Percentiles rank a stretch among this genome's conserved stretches.
These are phyloP conservation scores for Senna tora DNA, from an alignment of 306 rosid species.

Conservation along the genomic window DNA sequence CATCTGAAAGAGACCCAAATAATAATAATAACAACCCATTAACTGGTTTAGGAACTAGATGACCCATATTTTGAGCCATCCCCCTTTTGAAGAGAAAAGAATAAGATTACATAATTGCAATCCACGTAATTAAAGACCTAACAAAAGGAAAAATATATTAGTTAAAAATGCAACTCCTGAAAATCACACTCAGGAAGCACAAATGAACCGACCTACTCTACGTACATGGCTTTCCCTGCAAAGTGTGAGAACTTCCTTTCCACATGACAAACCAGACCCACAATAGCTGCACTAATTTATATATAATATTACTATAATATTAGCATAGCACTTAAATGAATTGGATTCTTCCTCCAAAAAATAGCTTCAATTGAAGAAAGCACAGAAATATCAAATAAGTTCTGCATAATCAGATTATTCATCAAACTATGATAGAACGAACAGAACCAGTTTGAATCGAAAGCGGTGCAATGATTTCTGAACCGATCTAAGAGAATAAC, in stretches of 20 bases:
- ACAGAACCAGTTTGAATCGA: slow-evolving; percentile 60
- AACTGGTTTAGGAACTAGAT: slow-evolving; percentile 14
- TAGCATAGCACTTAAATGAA: neutral
- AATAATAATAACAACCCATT: slow-evolving; percentile 9
- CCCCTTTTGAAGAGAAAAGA: neutral
- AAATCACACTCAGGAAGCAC: no score
- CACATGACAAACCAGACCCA: slow-evolving; percentile 54
- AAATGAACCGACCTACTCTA: slow-evolving; percentile 57
- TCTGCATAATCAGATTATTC: neutral
- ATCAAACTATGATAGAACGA: slow-evolving; percentile 5
- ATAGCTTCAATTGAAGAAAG: neutral
- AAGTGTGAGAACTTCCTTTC: slow-evolving; percentile 71
- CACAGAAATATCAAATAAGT: neutral
- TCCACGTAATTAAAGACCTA: no score
- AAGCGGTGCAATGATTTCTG: slow-evolving; percentile 57
- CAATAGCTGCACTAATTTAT: slow-evolving; percentile 56
- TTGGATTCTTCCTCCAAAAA: neutral
- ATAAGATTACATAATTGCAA: neutral
- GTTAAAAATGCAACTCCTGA: neutral
- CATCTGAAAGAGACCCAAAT: slow-evolving; percentile 51
- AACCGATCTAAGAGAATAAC: slow-evolving; percentile 66
- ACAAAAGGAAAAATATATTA: no score
- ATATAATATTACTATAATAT: no score
- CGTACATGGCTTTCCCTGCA: slow-evolving; percentile 57
- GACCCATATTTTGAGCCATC: neutral